Conservation (phyloP, 805 yeast species). For the Suhomyces sp. region DNA sequence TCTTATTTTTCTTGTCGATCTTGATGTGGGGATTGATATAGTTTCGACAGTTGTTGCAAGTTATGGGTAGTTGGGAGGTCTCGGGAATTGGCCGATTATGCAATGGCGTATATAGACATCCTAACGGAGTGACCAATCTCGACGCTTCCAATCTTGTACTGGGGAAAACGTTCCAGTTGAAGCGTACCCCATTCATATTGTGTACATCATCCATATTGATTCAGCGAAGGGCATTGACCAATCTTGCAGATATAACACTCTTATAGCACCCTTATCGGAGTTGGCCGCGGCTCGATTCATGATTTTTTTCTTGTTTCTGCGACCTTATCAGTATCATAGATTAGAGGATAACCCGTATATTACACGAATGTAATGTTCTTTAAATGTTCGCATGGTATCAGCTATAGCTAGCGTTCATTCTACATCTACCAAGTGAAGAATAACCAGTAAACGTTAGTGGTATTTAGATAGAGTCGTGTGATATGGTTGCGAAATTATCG, state of each 20-base stretch:
- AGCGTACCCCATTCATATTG: conserved; percentile 63
- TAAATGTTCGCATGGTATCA: too few species aligned
- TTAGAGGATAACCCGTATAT: background rate
- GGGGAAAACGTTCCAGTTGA: conserved; percentile 65
- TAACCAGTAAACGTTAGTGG: too few species aligned
- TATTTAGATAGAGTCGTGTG: background rate
- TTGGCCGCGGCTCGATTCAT: background rate
- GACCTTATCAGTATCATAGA: background rate
- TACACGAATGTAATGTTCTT: too few species aligned
- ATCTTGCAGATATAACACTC: background rate
- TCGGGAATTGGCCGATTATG: conserved; percentile 4
- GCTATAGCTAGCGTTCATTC: too few species aligned
- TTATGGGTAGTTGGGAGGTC: conserved; percentile 13
- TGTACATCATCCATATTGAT: background rate
- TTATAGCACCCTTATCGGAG: background rate
- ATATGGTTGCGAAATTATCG: background rate
- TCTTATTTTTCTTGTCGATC: conserved; percentile 25
- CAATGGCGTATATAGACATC: conserved; percentile 35
- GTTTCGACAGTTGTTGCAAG: conserved; percentile 27
- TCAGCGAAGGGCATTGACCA: background rate
- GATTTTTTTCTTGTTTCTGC: background rate
- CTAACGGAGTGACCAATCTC: conserved; percentile 32
- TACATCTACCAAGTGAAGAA: too few species aligned
- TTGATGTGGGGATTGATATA: conserved; percentile 28
- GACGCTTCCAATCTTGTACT: conserved; percentile 35